phyloP scores from a whole-genome alignment of 1,284 basidiomycete species.

The Rhodofomes roseus region DNA sequence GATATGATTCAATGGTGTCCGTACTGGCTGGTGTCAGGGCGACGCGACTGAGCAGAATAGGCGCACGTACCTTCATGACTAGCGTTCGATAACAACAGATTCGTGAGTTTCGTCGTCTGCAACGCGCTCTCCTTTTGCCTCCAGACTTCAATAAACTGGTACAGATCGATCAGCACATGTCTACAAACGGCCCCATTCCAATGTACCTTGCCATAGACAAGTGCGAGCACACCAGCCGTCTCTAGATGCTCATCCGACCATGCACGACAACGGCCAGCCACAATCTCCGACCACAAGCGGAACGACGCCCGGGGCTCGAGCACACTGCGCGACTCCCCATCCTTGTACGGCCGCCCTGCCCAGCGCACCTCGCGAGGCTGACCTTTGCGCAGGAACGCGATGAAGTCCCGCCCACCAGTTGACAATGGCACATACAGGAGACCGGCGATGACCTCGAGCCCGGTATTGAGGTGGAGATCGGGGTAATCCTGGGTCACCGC shows the following conservation, averaged over 20 bases:
- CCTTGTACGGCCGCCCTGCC: constrained; percentile 77
- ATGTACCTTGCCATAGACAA: constrained; percentile 74
- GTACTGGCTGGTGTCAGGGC: constrained; percentile 38
- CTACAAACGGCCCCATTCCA: neutral
- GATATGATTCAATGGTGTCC: constrained; percentile 75
- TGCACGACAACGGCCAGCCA: constrained; percentile 66
- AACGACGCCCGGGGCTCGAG: constrained; percentile 81
- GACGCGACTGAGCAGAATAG: neutral
- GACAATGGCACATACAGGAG: constrained; percentile 79
- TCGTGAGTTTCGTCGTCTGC: constrained; percentile 76
- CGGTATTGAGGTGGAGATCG: constrained; percentile 67
- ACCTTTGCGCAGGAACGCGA: constrained; percentile 79
- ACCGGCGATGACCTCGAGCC: constrained; percentile 75
- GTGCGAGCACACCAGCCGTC: constrained; percentile 80
- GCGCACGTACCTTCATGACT: constrained; percentile 70
- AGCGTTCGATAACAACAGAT: constrained; percentile 82
- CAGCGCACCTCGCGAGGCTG: constrained; percentile 72
- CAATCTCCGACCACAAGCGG: constrained; percentile 79
- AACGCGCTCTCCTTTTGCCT: constrained; percentile 80
- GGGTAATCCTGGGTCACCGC: constrained; percentile 72
- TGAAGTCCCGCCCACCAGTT: constrained; percentile 71
- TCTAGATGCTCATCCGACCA: constrained; percentile 91
- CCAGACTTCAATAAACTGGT: constrained; percentile 85
- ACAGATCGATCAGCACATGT: neutral
- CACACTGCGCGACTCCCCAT: constrained; percentile 30